These are phyloP conservation scores for Hericium erinaceus DNA, from an alignment of 768 basidiomycete genomes.

Conservation along the genomic window DNA sequence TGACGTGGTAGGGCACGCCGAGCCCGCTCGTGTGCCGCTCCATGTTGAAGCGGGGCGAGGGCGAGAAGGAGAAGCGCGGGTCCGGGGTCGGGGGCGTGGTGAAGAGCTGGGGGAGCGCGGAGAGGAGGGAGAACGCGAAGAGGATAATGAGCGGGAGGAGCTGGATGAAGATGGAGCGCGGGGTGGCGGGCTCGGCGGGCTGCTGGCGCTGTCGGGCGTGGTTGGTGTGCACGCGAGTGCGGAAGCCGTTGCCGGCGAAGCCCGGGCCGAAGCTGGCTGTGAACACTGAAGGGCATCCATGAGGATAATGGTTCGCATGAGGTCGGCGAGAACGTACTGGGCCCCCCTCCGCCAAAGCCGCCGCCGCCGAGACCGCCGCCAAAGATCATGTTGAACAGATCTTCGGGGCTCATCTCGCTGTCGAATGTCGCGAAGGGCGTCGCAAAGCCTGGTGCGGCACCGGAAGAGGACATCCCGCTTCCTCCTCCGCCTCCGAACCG, in stretches of 20 bases:
- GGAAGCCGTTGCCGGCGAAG: conserved; percentile 41
- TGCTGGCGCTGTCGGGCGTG: conserved; percentile 25
- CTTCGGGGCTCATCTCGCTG: conserved; percentile 88
- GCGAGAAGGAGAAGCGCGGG: conserved; percentile 67
- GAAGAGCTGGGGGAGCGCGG: conserved; percentile 73
- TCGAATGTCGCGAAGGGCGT: conserved; percentile 50
- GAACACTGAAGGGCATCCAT: conserved; percentile 38
- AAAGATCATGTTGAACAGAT: conserved; percentile 98
- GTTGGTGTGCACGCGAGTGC: conserved; percentile 40
- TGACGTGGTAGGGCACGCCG: conserved; percentile 79
- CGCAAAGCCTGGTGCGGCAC: conserved; percentile 40
- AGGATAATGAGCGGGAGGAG: conserved; percentile 79
- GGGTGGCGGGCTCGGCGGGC: conserved; percentile 33
- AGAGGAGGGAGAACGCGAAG: conserved; percentile 75
- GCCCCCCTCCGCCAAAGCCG: conserved; percentile 44
- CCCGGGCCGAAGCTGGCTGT: conserved; percentile 73
- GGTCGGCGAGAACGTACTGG: background rate
- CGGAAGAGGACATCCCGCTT: conserved; percentile 45
- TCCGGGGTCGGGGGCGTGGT: conserved; percentile 59
- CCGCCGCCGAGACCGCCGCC: conserved; percentile 52
- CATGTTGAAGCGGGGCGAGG: conserved; percentile 51
- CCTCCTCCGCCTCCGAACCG: conserved; percentile 30
- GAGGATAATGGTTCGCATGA: conserved; percentile 8
- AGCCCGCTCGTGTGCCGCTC: conserved; percentile 62
- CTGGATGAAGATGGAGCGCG: conserved; percentile 62